These are phyloP conservation scores for Geoglossum glabrum DNA, from an alignment of 495 filamentous ascomycete species.

Conservation along the genomic window DNA sequence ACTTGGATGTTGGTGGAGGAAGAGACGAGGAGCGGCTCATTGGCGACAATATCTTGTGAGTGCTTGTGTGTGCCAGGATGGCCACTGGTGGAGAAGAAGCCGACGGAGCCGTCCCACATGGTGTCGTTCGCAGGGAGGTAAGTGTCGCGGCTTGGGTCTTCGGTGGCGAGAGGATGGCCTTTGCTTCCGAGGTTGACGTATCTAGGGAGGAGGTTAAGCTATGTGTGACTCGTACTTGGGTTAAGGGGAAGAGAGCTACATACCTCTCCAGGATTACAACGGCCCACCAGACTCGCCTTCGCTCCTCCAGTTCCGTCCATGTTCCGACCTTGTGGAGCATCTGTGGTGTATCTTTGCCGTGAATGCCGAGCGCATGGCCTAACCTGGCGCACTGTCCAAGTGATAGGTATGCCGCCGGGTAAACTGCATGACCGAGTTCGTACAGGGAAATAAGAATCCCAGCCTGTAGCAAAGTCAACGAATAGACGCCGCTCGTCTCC, in stretches of 20 bases:
- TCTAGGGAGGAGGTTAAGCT: slow-evolving; percentile 9
- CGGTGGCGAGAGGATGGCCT: slow-evolving; percentile 20
- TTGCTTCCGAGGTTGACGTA: slow-evolving; percentile 25
- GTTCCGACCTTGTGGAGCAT: slow-evolving; percentile 19
- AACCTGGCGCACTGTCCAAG: slow-evolving; percentile 24
- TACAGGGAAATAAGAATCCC: slow-evolving; percentile 25
- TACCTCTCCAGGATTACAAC: slow-evolving; percentile 28
- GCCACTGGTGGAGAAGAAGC: slow-evolving; percentile 2
- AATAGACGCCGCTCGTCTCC: slow-evolving; percentile 20
- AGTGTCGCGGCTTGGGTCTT: slow-evolving; percentile 21
- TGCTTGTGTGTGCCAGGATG: slow-evolving; percentile 1
- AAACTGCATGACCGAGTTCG: slow-evolving; percentile 28
- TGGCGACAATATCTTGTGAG: slow-evolving; percentile 9
- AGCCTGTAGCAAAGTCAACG: slow-evolving; percentile 24
- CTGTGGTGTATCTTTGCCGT: slow-evolving; percentile 14
- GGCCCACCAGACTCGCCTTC: slow-evolving; percentile 29
- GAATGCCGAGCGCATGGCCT: slow-evolving; percentile 27
- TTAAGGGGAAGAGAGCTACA: neutral
- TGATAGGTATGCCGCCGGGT: slow-evolving; percentile 28
- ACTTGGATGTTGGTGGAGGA: slow-evolving; percentile 12
- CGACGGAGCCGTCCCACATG: slow-evolving; percentile 20
- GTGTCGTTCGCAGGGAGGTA: slow-evolving; percentile 25
- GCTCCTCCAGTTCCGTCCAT: slow-evolving; percentile 31
- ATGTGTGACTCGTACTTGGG: neutral
- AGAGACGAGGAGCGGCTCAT: slow-evolving; percentile 5